Conservation (phyloP, 2,329 filamentous ascomycete species). For the Sporothrix pallida region DNA sequence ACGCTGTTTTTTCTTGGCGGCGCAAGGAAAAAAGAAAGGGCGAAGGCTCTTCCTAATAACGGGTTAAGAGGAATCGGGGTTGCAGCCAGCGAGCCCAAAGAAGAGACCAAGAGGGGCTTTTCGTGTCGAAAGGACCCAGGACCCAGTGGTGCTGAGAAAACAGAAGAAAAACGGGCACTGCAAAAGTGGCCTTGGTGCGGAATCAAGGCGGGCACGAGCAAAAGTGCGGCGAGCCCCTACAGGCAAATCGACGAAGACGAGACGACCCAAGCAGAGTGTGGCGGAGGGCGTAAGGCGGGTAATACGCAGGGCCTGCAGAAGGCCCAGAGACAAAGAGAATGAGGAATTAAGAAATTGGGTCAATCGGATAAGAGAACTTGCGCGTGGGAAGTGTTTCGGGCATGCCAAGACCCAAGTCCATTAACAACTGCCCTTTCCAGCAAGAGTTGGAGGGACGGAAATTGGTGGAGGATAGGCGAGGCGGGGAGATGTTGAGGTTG, state of each 20-base stretch:
- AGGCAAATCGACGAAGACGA: not conserved
- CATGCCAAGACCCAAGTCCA: slow-evolving; percentile 16
- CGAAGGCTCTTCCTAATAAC: slow-evolving; percentile 24
- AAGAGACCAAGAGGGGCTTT: not conserved
- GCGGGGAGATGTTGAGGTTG: not conserved
- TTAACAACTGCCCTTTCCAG: slow-evolving; percentile 14
- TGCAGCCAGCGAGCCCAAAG: not conserved
- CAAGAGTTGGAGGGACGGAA: not conserved
- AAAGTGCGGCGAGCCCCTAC: not conserved
- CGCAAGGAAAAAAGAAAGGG: slow-evolving; percentile 32
- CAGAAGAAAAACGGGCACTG: slow-evolving; percentile 2
- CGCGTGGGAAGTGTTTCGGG: slow-evolving; percentile 24
- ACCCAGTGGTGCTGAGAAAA: not conserved
- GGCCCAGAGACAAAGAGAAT: slow-evolving; percentile 14
- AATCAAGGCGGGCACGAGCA: not conserved
- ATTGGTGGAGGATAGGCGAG: not conserved
- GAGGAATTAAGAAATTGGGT: slow-evolving; percentile 19
- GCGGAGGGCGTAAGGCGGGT: slow-evolving; percentile 1
- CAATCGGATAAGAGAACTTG: slow-evolving; percentile 12
- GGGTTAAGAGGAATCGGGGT: not conserved
- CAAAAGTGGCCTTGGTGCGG: not conserved
- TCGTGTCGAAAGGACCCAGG: not conserved
- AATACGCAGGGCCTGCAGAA: slow-evolving; percentile 15
- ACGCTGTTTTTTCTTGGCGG: slow-evolving; percentile 32
- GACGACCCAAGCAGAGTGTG: slow-evolving; percentile 5